phyloP scores from a whole-genome alignment of 2,329 filamentous ascomycete species.

The Fonsecaea monophora region DNA sequence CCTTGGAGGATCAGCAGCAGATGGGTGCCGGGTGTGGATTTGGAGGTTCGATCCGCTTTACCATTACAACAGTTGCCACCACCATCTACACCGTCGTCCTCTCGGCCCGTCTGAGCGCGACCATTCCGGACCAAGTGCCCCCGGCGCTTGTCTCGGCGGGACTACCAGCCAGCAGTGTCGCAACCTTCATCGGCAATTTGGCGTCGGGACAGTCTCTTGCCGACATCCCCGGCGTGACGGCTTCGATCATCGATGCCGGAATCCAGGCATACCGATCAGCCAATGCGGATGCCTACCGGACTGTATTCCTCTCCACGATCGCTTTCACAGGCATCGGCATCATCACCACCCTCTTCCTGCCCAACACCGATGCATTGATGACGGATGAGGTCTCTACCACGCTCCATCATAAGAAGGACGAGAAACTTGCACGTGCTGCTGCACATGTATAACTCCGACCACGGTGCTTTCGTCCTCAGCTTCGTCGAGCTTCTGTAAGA shows the following conservation, averaged over 20 bases:
- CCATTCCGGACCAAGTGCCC: neutral
- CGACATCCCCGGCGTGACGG: neutral
- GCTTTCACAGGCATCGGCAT: conserved; percentile 29
- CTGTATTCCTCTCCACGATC: conserved; percentile 46
- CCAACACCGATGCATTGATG: conserved; percentile 9
- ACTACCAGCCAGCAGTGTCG: neutral
- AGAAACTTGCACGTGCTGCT: too few species aligned
- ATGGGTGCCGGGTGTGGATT: conserved; percentile 39
- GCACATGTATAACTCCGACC: too few species aligned
- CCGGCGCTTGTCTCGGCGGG: neutral
- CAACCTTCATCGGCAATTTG: neutral
- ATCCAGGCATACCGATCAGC: conserved; percentile 49
- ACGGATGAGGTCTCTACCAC: conserved; percentile 3
- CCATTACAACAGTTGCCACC: neutral
- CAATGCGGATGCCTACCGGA: conserved; percentile 52
- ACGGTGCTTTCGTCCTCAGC: too few species aligned
- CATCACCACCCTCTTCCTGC: conserved; percentile 9
- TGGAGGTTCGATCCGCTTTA: conserved; percentile 37
- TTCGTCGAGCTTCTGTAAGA: too few species aligned
- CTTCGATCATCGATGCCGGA: conserved; percentile 45
- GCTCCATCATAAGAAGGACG: conserved; percentile 10
- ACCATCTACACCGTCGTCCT: neutral
- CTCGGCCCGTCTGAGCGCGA: neutral
- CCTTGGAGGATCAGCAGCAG: neutral
- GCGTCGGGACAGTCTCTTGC: neutral